Percentiles rank a stretch among this genome's conserved stretches.
Conservation (phyloP, 495 filamentous ascomycete genomes). For the Aspergillus biplanus region DNA sequence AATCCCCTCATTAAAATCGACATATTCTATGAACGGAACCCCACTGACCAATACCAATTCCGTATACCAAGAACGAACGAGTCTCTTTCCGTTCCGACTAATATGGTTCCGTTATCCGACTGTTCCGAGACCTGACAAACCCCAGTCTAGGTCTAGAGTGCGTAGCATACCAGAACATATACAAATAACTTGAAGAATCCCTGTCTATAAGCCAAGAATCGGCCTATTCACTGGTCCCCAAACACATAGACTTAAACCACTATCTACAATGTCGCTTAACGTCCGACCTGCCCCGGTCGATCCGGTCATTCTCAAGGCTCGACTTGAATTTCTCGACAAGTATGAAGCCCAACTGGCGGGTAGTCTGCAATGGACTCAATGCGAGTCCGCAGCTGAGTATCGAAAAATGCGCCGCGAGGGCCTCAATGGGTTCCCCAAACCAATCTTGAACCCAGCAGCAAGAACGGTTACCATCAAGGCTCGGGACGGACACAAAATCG, state of each 20-base stretch:
- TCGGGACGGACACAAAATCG: not conserved
- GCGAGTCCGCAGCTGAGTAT: not conserved
- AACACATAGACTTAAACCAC: not conserved
- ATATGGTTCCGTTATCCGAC: not conserved
- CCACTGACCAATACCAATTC: not conserved
- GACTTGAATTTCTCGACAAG: not conserved
- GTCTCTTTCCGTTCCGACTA: not conserved
- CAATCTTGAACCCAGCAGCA: not conserved
- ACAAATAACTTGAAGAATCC: not conserved
- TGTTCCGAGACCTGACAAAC: not conserved
- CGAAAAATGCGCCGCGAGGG: not conserved
- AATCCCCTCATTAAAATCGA: not conserved
- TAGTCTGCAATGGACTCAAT: not conserved
- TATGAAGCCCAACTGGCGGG: not conserved
- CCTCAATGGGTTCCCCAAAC: not conserved
- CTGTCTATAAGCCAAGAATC: not conserved
- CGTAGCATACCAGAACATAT: not conserved
- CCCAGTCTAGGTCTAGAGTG: not conserved
- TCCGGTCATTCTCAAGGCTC: not conserved
- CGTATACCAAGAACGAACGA: not conserved
- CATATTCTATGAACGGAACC: not conserved
- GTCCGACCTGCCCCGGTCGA: not conserved
- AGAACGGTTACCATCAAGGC: not conserved
- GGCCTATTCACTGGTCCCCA: not conserved
- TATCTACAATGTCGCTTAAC: not conserved